These are phyloP conservation scores for Xylariaceae sp. DNA, from an alignment of 2,329 filamentous ascomycete species.

Conservation along the genomic window DNA sequence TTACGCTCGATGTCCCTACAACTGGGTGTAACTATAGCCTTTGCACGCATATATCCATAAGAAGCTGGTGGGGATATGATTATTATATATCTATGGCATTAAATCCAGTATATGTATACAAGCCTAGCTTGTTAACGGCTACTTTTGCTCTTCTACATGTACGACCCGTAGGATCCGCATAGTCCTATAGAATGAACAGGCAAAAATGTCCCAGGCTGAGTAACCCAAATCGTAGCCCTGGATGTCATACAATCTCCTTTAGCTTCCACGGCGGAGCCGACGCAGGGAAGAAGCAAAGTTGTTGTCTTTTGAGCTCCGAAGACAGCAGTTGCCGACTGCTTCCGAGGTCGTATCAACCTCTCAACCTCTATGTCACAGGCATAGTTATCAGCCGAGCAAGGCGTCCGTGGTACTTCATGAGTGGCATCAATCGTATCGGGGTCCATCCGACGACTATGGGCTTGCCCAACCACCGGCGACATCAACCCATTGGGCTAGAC, in stretches of 20 bases:
- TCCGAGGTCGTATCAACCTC: neutral
- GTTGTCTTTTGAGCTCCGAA: neutral
- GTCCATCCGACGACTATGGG: slow-evolving; percentile 20
- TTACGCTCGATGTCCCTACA: no score
- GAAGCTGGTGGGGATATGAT: neutral
- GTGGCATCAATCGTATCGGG: slow-evolving; percentile 6
- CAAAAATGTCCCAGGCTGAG: slow-evolving; percentile 12
- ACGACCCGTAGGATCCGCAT: slow-evolving; percentile 8
- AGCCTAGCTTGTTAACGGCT: slow-evolving; percentile 8
- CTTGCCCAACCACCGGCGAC: slow-evolving; percentile 87
- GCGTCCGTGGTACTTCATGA: neutral
- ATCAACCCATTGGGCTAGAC: slow-evolving; percentile 93
- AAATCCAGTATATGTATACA: slow-evolving; percentile 19
- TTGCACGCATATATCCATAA: neutral
- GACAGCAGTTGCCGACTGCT: neutral
- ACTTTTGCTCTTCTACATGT: slow-evolving; percentile 18
- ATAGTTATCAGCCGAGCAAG: neutral
- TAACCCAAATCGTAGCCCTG: slow-evolving; percentile 21
- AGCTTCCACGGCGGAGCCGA: slow-evolving; percentile 8
- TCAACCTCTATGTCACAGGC: neutral
- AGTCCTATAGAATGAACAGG: slow-evolving; percentile 16
- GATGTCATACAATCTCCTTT: slow-evolving; percentile 14
- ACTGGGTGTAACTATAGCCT: no score
- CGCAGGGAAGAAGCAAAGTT: neutral
- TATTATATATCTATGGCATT: slow-evolving; percentile 17